Evolutionary conservation across 345 rosid species (phyloP).

Genomic region (Euphorbia pulcherrima): DNA sequence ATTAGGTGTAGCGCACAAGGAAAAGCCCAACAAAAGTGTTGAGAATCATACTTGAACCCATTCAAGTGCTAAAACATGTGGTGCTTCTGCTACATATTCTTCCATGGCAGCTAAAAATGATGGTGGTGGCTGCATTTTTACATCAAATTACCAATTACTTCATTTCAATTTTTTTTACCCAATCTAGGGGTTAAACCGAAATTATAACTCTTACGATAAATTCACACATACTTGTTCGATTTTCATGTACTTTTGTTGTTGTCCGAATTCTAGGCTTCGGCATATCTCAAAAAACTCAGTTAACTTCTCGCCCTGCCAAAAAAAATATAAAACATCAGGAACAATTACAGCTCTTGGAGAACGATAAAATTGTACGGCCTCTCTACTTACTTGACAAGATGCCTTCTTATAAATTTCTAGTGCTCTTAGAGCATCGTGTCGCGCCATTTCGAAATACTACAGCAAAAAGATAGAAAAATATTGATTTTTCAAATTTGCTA

Average conservation of each 20-base stretch:
- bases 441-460: slow-evolving; percentile 42
- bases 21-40: neutral
- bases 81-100: slow-evolving; percentile 31
- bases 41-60: slow-evolving; percentile 21
- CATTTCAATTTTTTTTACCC: neutral
- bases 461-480: neutral
- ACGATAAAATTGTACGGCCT: no score
- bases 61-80: slow-evolving; percentile 15
- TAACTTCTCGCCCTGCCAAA: slow-evolving; percentile 28
- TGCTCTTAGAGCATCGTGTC: slow-evolving; percentile 28
- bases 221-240: slow-evolving; percentile 28
- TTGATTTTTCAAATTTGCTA: neutral
- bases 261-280: slow-evolving; percentile 20
- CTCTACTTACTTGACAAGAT: slow-evolving; percentile 21
- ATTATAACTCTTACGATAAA: neutral
- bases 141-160: slow-evolving; percentile 5
- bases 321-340: neutral
- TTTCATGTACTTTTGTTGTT: slow-evolving; percentile 23
- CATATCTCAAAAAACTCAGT: slow-evolving; percentile 37
- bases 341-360: neutral
- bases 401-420: slow-evolving; percentile 39
- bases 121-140: slow-evolving; percentile 31
- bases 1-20: no score
- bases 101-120: slow-evolving; percentile 37
- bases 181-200: no score